phyloP scores from a whole-genome alignment of 345 rosid species.

The Rhodomyrtus tomentosa region DNA sequence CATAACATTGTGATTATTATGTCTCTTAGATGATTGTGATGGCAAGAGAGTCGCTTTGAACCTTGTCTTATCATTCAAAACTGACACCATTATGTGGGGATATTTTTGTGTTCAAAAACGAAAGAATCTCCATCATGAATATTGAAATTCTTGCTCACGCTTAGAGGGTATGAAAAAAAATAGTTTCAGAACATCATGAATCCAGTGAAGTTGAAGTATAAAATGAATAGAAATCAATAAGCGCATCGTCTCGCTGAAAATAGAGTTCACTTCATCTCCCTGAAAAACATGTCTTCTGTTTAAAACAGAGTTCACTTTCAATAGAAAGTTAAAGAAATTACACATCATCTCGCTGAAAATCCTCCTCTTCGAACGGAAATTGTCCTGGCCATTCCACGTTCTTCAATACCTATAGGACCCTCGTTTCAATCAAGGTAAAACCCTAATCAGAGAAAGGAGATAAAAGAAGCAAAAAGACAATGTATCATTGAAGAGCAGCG shows the following conservation, averaged over 20 bases:
- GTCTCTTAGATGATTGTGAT: neutral
- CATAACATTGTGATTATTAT: neutral
- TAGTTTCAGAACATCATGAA: neutral
- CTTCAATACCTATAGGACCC: conserved; percentile 41
- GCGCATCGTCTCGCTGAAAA: neutral
- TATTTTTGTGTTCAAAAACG: neutral
- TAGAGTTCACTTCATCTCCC: too few species aligned
- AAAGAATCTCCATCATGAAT: neutral
- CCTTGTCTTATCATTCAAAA: neutral
- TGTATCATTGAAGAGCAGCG: neutral
- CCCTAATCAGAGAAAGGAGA: neutral
- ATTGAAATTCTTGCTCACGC: neutral
- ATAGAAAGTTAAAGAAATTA: conserved; percentile 7
- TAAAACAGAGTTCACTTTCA: neutral
- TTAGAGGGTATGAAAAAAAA: neutral
- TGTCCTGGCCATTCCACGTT: conserved; percentile 79
- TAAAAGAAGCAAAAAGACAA: neutral
- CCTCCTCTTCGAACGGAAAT: conserved; percentile 82
- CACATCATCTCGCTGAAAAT: conserved; percentile 86
- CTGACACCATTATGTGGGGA: neutral
- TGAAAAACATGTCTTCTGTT: neutral
- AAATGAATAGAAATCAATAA: neutral
- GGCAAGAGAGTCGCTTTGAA: neutral
- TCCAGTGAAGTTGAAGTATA: neutral
- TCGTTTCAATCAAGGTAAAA: neutral